Base-by-base conservation (phyloP, 331 rosid genomes). In the Arachis monticola region DNA sequence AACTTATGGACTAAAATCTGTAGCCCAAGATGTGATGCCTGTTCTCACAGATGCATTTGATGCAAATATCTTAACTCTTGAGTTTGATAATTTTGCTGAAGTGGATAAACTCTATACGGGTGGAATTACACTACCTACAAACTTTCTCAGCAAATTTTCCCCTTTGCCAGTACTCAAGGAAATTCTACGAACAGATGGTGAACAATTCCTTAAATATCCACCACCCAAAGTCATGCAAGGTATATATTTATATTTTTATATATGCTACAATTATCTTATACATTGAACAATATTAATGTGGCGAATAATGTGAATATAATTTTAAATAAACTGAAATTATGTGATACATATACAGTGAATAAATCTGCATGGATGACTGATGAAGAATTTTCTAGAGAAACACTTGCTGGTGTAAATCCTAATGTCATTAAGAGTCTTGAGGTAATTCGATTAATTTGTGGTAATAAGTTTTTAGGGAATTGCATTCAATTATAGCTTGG, bases 311-410 rank as follows among this genome's bases (percentile, higher is more conserved):
- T 10, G 4, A 12, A 8, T 40, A 5, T 17, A 10, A 60, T 60
- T 60, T 32, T 10, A 31, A 22, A 22, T 22, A 22, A 4, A n/a
- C 31, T 40, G 41, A 0, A 57, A 10, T 70, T 0, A 42, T 71
- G 10, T 62, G 51, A 3, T 60, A 65, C 22, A 2, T 68, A 65
- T 35, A 2, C 68, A 87, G 89, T 74, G 72, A 45, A 86, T 52
- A 77, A 47, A n/a, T 47, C 81, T 55, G 86, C 83, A 7, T 86
- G 88, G 90, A 81, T 79, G 75, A 86, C 90, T 1, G 88, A 86
- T 78, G 90, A 83, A 72, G 90, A 86, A 76, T 88, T 88, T 79
- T 86, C 85, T 0, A 76, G 92, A 80, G 90, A 88, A 70, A 85
- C 84, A 69, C 81, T 85, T 62, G 88, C 88, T 44, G 90, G 90